Base-by-base conservation (phyloP, 352 stramenopile species). In the Thalassiosira livingstoniorum region DNA sequence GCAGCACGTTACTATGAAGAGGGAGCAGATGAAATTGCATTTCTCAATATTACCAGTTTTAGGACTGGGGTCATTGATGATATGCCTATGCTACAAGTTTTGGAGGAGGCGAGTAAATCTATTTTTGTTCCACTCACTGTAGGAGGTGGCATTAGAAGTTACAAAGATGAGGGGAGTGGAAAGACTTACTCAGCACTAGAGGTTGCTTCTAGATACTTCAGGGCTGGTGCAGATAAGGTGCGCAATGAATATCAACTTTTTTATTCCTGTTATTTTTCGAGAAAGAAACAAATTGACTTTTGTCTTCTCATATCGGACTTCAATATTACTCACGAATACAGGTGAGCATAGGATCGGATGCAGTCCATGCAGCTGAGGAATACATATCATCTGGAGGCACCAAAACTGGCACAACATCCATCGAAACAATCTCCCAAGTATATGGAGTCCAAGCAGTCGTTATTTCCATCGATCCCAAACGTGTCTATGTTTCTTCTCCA, bases 1-100 rank as follows among this genome's bases (percentile, higher is more conserved):
- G 98, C 96, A 73, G 91, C 91, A 53, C 94, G 96, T 15, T 99
- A 99, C 88, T 99, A 98, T 90, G 85, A 98, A 18, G 97, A 99
- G 73, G 95, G 97, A 27, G 97, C 96, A 13, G 97, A 99, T 75
- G 97, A 99, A 84, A 97, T 99, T 78, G 94, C 96, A 27, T 99
- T 99, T 87, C 90, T 99, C 37, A 99, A 99, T 92, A 99, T 99
- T 77, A 99, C 96, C n/a, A 98, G 95, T 83, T 99, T 99, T 85
- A 92, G 97, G 35, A 95, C 98, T 82, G 96, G 98, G 66, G 96
- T 98, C 7, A 96, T 99, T 71, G 96, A 97, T 57, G 97, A 99
- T 81, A 92, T 98, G 79, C 97, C 97, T 15, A 99, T 99, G 96
- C 93, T 98, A 11, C 92, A 95, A 71, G 96, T 99, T 53, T 90